A percentile compares a stretch with the other conserved stretches of the same genome.
These are phyloP conservation scores for Phialocephala subalpina DNA, from an alignment of 2,329 filamentous ascomycete species.

Conservation along the genomic window DNA sequence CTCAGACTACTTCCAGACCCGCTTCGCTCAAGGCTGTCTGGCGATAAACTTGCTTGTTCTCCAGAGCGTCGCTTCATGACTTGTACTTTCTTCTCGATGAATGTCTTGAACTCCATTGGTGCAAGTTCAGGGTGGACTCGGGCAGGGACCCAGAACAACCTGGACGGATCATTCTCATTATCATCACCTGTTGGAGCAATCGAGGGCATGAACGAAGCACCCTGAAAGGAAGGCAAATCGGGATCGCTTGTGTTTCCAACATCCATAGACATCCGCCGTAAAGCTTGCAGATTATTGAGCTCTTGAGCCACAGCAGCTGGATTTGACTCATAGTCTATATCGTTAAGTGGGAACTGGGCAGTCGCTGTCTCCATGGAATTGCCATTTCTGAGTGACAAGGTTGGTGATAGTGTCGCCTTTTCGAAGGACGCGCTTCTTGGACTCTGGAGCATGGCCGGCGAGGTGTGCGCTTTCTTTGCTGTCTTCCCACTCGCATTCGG, in stretches of 20 bases:
- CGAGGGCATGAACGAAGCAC: constrained; percentile 70
- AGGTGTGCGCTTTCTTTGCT: constrained; percentile 40
- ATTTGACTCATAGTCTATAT: constrained; percentile 78
- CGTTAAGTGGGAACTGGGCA: constrained; percentile 71
- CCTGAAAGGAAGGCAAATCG: constrained; percentile 77
- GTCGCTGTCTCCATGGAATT: constrained; percentile 59
- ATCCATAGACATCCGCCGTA: constrained; percentile 81
- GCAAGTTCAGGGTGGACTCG: constrained; percentile 93
- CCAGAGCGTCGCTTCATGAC: constrained; percentile 86
- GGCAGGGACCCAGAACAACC: constrained; percentile 95
- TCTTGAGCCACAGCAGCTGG: constrained; percentile 77
- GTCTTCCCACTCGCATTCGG: constrained; percentile 39
- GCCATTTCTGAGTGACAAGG: constrained; percentile 46
- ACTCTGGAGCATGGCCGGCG: constrained; percentile 42
- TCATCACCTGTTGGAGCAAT: constrained; percentile 76
- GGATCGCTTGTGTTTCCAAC: constrained; percentile 70
- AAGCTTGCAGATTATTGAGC: constrained; percentile 75
- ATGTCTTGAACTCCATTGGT: constrained; percentile 95
- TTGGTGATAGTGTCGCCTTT: constrained; percentile 48
- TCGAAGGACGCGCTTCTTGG: constrained; percentile 41
- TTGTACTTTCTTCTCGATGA: constrained; percentile 91
- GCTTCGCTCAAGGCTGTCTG: constrained; percentile 60
- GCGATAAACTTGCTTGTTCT: constrained; percentile 71
- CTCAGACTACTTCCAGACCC: constrained; percentile 67
- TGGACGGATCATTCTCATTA: constrained; percentile 87